A percentile compares a stretch with the other conserved stretches of the same genome.
Conservation (phyloP, 2,329 filamentous ascomycete species). For the Aspergillus alliaceus region DNA sequence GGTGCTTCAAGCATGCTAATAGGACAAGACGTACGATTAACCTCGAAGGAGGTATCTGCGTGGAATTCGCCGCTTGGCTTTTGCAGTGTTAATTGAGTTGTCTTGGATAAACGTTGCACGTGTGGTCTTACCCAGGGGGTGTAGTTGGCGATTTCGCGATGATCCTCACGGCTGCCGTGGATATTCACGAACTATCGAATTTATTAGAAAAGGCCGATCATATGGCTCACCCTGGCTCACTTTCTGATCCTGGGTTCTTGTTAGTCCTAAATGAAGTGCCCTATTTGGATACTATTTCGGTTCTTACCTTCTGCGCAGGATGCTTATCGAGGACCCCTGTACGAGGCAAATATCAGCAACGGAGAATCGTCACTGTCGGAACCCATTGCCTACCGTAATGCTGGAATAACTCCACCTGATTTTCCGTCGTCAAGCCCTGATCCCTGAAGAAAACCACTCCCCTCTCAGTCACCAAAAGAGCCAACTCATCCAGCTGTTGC, state of each 20-base stretch:
- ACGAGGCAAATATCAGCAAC: not conserved
- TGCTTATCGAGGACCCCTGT: not conserved
- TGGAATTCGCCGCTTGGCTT: constrained; percentile 49
- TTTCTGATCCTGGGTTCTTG: not conserved
- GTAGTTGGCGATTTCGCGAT: constrained; percentile 47
- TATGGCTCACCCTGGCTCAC: not conserved
- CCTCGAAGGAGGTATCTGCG: constrained; percentile 53
- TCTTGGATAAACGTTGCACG: not conserved
- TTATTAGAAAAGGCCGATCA: not conserved
- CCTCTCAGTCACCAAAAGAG: constrained; percentile 48
- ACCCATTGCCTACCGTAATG: constrained; percentile 41
- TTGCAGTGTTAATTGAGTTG: not conserved
- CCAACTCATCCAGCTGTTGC: constrained; percentile 53
- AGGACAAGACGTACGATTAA: constrained; percentile 40
- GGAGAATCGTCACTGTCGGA: not conserved
- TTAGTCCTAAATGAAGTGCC: not conserved
- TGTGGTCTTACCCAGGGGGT: constrained; percentile 43
- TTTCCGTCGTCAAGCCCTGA: constrained; percentile 42
- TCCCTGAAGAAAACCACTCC: constrained; percentile 49
- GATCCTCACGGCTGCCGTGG: constrained; percentile 47
- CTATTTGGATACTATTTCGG: not conserved
- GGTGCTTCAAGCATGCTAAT: not conserved
- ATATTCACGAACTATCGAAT: constrained; percentile 42
- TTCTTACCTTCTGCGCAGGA: not conserved
- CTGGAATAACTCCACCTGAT: constrained; percentile 45